Conservation (phyloP, 208 protist genomes). For the Wallacemonas rigidus region DNA sequence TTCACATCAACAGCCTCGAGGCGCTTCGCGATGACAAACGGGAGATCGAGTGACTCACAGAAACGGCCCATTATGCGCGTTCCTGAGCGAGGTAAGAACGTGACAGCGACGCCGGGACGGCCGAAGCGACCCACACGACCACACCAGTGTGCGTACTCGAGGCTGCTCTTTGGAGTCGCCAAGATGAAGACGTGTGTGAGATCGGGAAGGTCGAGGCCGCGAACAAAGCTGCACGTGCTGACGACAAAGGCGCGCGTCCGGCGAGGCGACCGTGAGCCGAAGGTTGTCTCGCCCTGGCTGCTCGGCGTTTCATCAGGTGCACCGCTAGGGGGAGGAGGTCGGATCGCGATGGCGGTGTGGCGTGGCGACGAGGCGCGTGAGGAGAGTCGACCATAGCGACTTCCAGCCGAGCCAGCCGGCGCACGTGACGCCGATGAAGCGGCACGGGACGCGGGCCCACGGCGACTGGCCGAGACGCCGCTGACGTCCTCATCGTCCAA, state of each 20-base stretch:
- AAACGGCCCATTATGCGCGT: constrained; percentile 60
- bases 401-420: neutral
- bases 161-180: constrained; percentile 43
- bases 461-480: neutral
- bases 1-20: constrained; percentile 54
- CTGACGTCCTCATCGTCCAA: neutral
- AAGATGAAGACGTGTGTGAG: constrained; percentile 84
- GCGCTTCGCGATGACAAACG: constrained; percentile 57
- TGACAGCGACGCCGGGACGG: constrained; percentile 50
- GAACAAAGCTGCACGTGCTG: constrained; percentile 47
- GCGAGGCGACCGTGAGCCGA: neutral
- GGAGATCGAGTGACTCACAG: constrained; percentile 64
- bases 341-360: neutral
- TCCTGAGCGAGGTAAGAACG: constrained; percentile 55
- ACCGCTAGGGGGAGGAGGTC: no score
- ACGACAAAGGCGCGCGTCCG: constrained; percentile 42
- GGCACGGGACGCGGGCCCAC: neutral
- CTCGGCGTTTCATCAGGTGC: no score
- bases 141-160: constrained; percentile 88
- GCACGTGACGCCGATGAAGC: neutral
- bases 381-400: neutral
- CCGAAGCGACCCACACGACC: constrained; percentile 86
- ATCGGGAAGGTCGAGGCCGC: constrained; percentile 67
- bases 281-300: neutral
- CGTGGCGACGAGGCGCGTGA: neutral